Percentiles rank a stretch among this genome's conserved stretches.
These are phyloP conservation scores for Heterotrichella gracilis DNA, from an alignment of 352 stramenopile genomes.

Conservation along the genomic window DNA sequence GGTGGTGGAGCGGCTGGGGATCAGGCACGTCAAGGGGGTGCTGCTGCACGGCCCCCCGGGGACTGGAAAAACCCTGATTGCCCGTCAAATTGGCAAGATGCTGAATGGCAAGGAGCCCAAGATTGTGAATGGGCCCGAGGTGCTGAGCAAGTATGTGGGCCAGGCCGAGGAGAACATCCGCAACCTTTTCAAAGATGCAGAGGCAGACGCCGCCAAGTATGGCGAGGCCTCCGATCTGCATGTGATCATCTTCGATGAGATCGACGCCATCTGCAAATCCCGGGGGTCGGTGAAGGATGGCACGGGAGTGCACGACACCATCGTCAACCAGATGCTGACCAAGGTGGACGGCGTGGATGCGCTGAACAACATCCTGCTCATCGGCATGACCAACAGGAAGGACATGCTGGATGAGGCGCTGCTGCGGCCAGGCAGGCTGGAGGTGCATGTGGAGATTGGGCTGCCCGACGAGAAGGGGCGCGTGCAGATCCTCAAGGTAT, in stretches of 20 bases:
- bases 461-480: constrained; percentile 67
- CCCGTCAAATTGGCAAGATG: constrained; percentile 77
- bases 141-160: constrained; percentile 96
- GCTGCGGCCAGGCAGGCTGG: constrained; percentile 77
- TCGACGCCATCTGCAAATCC: constrained; percentile 94
- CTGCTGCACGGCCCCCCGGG: constrained; percentile 44
- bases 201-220: constrained; percentile 35
- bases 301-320: constrained; percentile 73
- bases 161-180: constrained; percentile 91
- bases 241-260: constrained; percentile 99
- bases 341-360: constrained; percentile 98
- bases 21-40: constrained; percentile 85
- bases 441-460: constrained; percentile 98
- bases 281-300: constrained; percentile 53
- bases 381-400: constrained; percentile 99
- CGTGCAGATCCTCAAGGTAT: constrained; percentile 75
- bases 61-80: constrained; percentile 81
- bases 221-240: constrained; percentile 85
- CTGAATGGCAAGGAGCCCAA: constrained; percentile 70
- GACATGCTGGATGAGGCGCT: constrained; percentile 60
- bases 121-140: constrained; percentile 92
- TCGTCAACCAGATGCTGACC: constrained; percentile 94
- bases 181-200: constrained; percentile 74
- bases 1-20: constrained; percentile 79
- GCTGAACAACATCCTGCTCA: constrained; percentile 95